Evolutionary conservation across 495 filamentous ascomycete genomes (phyloP).

Genomic region (Aspergillus taichungensis): DNA sequence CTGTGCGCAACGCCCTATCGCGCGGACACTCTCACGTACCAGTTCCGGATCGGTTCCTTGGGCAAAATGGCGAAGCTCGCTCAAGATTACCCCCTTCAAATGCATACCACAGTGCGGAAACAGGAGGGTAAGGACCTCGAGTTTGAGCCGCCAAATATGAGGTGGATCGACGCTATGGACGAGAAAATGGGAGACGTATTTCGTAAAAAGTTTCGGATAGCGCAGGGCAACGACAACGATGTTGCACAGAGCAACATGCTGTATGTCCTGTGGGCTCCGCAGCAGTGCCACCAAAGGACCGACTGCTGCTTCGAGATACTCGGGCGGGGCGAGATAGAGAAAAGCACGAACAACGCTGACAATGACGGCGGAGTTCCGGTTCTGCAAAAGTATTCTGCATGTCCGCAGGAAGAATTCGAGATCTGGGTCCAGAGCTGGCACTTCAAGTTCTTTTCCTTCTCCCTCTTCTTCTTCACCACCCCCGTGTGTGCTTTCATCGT

Average conservation of each 20-base stretch:
- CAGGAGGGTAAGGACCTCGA: slow-evolving; percentile 80
- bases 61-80: slow-evolving; percentile 88
- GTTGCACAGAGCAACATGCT: slow-evolving; percentile 83
- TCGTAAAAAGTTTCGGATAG: slow-evolving; percentile 66
- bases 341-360: slow-evolving; percentile 81
- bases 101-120: slow-evolving; percentile 73
- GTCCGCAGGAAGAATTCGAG: slow-evolving; percentile 72
- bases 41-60: slow-evolving; percentile 64
- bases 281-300: slow-evolving; percentile 81
- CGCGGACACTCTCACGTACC: slow-evolving; percentile 78
- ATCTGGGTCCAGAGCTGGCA: slow-evolving; percentile 65
- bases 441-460: slow-evolving; percentile 44
- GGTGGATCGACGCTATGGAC: slow-evolving; percentile 73
- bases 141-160: slow-evolving; percentile 78
- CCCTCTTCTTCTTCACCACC: slow-evolving; percentile 31
- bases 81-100: slow-evolving; percentile 75
- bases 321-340: slow-evolving; percentile 66
- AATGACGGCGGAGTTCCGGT: slow-evolving; percentile 86
- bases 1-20: slow-evolving; percentile 88
- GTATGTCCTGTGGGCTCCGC: slow-evolving; percentile 74
- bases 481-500: slow-evolving; percentile 32
- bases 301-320: slow-evolving; percentile 60
- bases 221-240: slow-evolving; percentile 79
- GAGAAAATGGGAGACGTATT: slow-evolving; percentile 79
- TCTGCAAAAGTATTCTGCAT: slow-evolving; percentile 77